phyloP scores from a whole-genome alignment of 2,329 filamentous ascomycete species.

The Phaeomoniella chlamydospora region DNA sequence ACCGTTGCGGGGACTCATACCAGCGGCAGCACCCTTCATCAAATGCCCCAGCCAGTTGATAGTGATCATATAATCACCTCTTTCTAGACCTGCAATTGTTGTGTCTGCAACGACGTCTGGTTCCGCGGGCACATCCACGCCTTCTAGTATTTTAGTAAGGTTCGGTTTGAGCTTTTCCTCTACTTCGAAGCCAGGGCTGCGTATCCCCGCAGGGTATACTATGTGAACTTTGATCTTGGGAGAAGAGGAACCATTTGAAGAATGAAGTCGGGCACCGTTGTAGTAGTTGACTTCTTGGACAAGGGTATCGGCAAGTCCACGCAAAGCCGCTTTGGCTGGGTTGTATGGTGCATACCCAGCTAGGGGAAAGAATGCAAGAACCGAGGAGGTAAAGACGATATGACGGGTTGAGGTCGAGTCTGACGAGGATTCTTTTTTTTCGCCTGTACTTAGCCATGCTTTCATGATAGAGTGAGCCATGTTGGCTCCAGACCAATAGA shows the following conservation, averaged over 20 bases:
- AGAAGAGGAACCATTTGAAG: constrained; percentile 15
- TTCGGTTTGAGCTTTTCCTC: constrained; percentile 71
- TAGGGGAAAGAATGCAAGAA: constrained; percentile 59
- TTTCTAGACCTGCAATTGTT: constrained; percentile 62
- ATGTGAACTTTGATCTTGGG: constrained; percentile 66
- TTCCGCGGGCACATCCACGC: constrained; percentile 64
- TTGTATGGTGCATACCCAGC: constrained; percentile 75
- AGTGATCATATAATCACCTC: constrained; percentile 64
- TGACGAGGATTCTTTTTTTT: constrained; percentile 14
- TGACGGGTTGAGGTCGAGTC: constrained; percentile 44
- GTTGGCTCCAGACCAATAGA: constrained; percentile 78
- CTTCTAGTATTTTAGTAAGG: constrained; percentile 66
- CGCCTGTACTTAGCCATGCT: constrained; percentile 48
- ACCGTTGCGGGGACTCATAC: constrained; percentile 35
- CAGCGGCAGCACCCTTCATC: constrained; percentile 48
- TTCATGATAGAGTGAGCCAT: constrained; percentile 68
- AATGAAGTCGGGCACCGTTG: constrained; percentile 42
- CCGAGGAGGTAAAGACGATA: constrained; percentile 75
- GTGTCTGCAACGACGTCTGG: constrained; percentile 61
- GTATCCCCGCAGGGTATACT: constrained; percentile 73
- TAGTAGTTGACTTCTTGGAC: constrained; percentile 77
- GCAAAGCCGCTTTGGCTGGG: constrained; percentile 72
- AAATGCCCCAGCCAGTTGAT: constrained; percentile 57
- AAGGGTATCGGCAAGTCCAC: constrained; percentile 68
- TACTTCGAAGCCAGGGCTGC: constrained; percentile 55